phyloP scores from a whole-genome alignment of 2,329 filamentous ascomycete species.

The Drechslera avenae region DNA sequence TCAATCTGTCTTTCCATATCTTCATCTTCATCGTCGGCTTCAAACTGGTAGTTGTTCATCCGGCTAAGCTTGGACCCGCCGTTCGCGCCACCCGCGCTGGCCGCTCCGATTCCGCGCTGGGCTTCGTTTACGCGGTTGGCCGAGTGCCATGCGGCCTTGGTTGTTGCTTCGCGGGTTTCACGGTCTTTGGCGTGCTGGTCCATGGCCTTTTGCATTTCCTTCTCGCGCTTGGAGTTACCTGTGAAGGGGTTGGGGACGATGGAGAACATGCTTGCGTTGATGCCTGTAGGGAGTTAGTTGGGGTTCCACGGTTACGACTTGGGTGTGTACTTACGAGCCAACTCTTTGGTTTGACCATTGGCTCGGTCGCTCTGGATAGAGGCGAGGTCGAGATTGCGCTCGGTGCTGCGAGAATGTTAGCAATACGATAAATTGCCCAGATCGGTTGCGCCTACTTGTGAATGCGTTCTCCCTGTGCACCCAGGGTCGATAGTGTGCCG shows the following conservation, averaged over 20 bases:
- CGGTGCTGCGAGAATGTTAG: slow-evolving; percentile 51
- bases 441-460: slow-evolving; percentile 29
- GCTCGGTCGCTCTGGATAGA: slow-evolving; percentile 77
- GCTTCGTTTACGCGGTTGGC: slow-evolving; percentile 31
- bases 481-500: slow-evolving; percentile 37
- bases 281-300: slow-evolving; percentile 39
- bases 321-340: slow-evolving; percentile 62
- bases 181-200: slow-evolving; percentile 66
- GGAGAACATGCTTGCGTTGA: slow-evolving; percentile 91
- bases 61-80: slow-evolving; percentile 38
- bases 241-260: slow-evolving; percentile 70
- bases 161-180: slow-evolving; percentile 61
- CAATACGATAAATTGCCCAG: too few species aligned
- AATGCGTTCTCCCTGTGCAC: slow-evolving; percentile 46
- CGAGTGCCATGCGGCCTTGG: slow-evolving; percentile 55
- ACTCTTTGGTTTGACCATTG: slow-evolving; percentile 78
- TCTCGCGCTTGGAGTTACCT: slow-evolving; percentile 60
- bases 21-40: slow-evolving; percentile 54
- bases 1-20: slow-evolving; percentile 65
- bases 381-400: slow-evolving; percentile 81
- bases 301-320: not conserved
- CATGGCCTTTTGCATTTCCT: slow-evolving; percentile 64
- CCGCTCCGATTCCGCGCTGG: slow-evolving; percentile 20
- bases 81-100: slow-evolving; percentile 9
- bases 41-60: slow-evolving; percentile 45